Evolutionary conservation across 371 early-diverging fungal species (phyloP).

Genomic region (Cokeromyces recurvatus): DNA sequence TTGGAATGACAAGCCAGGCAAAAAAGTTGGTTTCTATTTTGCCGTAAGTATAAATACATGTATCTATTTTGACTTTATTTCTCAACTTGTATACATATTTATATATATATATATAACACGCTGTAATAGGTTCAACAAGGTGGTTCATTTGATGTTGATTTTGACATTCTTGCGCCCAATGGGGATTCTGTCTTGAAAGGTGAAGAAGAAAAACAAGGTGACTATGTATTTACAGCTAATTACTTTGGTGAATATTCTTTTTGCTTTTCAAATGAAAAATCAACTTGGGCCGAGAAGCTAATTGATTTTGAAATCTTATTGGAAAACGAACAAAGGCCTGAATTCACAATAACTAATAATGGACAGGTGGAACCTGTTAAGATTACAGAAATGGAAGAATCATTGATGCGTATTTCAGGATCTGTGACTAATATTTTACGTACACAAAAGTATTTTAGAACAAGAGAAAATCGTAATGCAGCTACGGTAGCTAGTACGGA

Average conservation of each 20-base stretch:
- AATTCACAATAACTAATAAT: constrained; percentile 15
- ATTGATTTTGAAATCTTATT: constrained; percentile 88
- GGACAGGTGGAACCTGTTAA: constrained; percentile 47
- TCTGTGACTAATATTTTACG: constrained; percentile 59
- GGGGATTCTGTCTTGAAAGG: constrained; percentile 60
- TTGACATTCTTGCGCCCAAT: constrained; percentile 69
- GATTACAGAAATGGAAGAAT: constrained; percentile 71
- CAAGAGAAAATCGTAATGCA: constrained; percentile 84
- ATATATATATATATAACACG: background rate
- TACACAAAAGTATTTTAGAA: constrained; percentile 79
- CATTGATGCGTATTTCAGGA: constrained; percentile 46
- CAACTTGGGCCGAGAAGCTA: constrained; percentile 84
- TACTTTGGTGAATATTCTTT: constrained; percentile 84
- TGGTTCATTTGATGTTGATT: constrained; percentile 90
- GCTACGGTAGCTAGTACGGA: constrained; percentile 80
- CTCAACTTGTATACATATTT: too few species aligned
- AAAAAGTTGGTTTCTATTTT: constrained; percentile 94
- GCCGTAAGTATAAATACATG: constrained; percentile 66
- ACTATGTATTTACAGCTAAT: constrained; percentile 82
- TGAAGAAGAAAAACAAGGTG: constrained; percentile 83
- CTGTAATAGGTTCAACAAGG: constrained; percentile 48
- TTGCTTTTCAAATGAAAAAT: constrained; percentile 89
- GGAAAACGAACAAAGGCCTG: constrained; percentile 67
- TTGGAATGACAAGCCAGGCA: constrained; percentile 60
- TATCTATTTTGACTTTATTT: too few species aligned